Evolutionary conservation across 1,284 basidiomycete genomes (phyloP).

Genomic region (Ganoderma boninense): DNA sequence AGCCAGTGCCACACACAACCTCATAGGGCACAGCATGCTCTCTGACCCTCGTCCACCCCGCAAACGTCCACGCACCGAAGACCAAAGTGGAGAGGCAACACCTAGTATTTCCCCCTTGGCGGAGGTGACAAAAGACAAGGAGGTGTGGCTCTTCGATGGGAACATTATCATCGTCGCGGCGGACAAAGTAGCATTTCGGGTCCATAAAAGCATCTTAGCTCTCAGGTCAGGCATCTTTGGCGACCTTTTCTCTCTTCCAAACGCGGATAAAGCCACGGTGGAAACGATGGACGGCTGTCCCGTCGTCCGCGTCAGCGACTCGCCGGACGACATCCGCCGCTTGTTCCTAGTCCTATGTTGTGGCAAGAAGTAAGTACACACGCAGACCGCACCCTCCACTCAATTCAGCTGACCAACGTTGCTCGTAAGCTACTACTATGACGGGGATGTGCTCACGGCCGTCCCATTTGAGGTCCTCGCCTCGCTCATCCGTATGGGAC

Average conservation of each 20-base stretch:
- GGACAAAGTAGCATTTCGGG: neutral
- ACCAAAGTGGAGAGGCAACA: no score
- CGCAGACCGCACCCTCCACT: no score
- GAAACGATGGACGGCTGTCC: neutral
- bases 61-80: neutral
- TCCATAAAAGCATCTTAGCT: neutral
- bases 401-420: neutral
- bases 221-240: neutral
- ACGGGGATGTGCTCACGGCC: conserved; percentile 4
- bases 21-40: no score
- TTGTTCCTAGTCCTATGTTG: neutral
- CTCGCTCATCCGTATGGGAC: conserved; percentile 23
- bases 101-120: no score
- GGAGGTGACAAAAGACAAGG: conserved; percentile 6
- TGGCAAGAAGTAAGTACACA: neutral
- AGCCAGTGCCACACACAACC: no score
- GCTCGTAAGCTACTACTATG: conserved; percentile 18
- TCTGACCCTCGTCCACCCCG: neutral
- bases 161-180: conserved; percentile 27
- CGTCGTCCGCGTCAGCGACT: neutral
- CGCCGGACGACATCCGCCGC: neutral
- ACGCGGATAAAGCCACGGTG: neutral
- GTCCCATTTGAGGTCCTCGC: conserved; percentile 10
- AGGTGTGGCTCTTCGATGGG: conserved; percentile 27
- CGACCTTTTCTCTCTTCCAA: neutral